Evolutionary conservation across 2,329 filamentous ascomycete species (phyloP).

Genomic region (Myriosclerotinia curreyana): DNA sequence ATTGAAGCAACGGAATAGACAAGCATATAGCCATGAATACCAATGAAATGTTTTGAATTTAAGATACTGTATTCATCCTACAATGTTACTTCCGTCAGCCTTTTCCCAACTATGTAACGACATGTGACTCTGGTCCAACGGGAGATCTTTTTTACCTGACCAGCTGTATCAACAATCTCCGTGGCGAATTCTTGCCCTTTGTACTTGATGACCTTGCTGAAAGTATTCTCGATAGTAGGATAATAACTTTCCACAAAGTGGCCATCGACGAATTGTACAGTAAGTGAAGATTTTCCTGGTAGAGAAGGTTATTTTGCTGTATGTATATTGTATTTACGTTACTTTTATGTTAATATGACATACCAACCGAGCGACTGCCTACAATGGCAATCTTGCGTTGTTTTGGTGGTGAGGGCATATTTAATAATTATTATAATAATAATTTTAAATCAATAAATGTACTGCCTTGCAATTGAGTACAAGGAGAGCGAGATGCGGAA

Average conservation of each 20-base stretch:
- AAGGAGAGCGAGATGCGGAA: constrained; percentile 3
- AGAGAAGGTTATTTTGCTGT: constrained; percentile 4
- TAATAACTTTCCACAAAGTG: constrained; percentile 99
- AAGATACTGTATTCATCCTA: constrained; percentile 98
- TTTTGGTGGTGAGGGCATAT: constrained; percentile 52
- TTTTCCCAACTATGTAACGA: background rate
- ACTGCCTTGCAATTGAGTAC: background rate
- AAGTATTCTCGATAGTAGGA: constrained; percentile 98
- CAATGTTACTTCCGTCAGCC: constrained; percentile 24
- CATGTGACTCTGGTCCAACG: constrained; percentile 22
- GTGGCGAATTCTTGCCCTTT: constrained; percentile 92
- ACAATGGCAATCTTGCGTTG: constrained; percentile 96
- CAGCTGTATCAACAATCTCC: constrained; percentile 97
- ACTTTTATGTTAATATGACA: constrained; percentile 37
- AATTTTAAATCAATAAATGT: background rate
- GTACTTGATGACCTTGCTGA: constrained; percentile 90
- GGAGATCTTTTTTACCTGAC: constrained; percentile 60
- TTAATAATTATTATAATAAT: background rate
- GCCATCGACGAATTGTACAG: constrained; percentile 94
- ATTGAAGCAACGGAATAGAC: constrained; percentile 96
- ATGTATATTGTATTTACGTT: constrained; percentile 25
- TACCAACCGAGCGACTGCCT: constrained; percentile 87
- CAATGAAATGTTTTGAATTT: constrained; percentile 98
- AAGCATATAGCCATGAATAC: constrained; percentile 97
- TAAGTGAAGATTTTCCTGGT: constrained; percentile 92